These are phyloP conservation scores for Spinellus fusiger DNA, from an alignment of 192 early-diverging fungal species.

Conservation along the genomic window DNA sequence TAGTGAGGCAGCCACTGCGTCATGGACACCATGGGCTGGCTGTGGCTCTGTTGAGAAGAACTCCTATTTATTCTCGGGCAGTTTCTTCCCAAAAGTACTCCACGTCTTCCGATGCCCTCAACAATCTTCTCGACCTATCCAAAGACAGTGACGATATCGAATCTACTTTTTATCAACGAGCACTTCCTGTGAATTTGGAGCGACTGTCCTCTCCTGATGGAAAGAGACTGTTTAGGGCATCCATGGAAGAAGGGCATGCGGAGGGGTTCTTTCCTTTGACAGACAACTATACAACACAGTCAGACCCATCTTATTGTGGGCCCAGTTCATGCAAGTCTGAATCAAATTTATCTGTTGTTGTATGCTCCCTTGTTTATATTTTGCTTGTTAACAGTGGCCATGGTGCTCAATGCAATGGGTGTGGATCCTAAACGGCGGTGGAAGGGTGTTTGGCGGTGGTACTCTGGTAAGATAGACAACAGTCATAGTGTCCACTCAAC, in stretches of 20 bases:
- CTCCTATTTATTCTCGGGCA: too few species aligned
- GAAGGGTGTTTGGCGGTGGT: constrained; percentile 96
- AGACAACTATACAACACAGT: constrained; percentile 88
- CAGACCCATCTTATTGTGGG: constrained; percentile 85
- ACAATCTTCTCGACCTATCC: not conserved
- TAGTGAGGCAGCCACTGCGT: too few species aligned
- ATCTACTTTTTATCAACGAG: constrained; percentile 39
- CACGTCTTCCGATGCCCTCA: not conserved
- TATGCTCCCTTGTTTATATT: not conserved
- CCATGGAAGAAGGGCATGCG: constrained; percentile 67
- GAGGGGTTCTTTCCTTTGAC: constrained; percentile 85
- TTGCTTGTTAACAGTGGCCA: constrained; percentile 49
- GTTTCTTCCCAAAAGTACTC: too few species aligned
- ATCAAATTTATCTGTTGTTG: not conserved
- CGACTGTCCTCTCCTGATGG: constrained; percentile 78
- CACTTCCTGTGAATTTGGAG: constrained; percentile 58
- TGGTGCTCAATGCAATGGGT: constrained; percentile 90
- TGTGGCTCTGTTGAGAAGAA: too few species aligned
- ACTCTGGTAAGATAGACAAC: constrained; percentile 24
- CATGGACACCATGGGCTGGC: too few species aligned
- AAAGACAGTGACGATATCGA: constrained; percentile 9
- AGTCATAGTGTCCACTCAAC: not conserved
- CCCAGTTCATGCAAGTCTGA: constrained; percentile 56
- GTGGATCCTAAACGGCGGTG: constrained; percentile 82
- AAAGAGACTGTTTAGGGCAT: constrained; percentile 71